Conservation (phyloP, 257 asterid species). For the Salvia rosmarinus region DNA sequence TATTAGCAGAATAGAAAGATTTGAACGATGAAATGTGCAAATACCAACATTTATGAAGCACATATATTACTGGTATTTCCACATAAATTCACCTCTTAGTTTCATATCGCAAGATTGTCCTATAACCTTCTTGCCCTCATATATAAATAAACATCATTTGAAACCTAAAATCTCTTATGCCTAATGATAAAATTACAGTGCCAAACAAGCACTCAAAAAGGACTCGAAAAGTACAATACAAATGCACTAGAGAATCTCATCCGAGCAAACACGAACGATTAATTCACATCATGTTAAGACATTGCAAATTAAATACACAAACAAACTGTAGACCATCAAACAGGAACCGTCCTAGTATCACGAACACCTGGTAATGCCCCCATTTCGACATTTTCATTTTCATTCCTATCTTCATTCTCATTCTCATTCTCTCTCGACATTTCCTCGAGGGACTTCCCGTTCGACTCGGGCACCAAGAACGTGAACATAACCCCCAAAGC, state of each 20-base stretch:
- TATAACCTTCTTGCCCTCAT: too few species aligned
- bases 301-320: not conserved
- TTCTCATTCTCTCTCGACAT: slow-evolving; percentile 52
- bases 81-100: too few species aligned
- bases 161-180: too few species aligned
- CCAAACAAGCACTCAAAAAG: too few species aligned
- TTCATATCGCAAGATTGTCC: too few species aligned
- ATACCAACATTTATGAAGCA: too few species aligned
- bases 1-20: too few species aligned
- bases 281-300: not conserved
- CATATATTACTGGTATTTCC: too few species aligned
- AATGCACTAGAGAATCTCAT: not conserved
- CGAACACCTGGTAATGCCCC: slow-evolving; percentile 2
- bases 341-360: slow-evolving; percentile 40
- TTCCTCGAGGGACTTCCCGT: slow-evolving; percentile 58
- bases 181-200: too few species aligned
- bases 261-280: not conserved
- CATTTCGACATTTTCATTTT: not conserved
- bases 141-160: too few species aligned
- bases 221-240: too few species aligned
- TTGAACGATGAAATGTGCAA: too few species aligned
- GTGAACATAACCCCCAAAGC: slow-evolving; percentile 55
- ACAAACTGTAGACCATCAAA: slow-evolving; percentile 1
- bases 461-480: slow-evolving; percentile 59
- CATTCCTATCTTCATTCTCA: slow-evolving; percentile 32